These are phyloP conservation scores for Protostelium mycophagum DNA, from an alignment of 78 protist genomes.

Conservation along the genomic window DNA sequence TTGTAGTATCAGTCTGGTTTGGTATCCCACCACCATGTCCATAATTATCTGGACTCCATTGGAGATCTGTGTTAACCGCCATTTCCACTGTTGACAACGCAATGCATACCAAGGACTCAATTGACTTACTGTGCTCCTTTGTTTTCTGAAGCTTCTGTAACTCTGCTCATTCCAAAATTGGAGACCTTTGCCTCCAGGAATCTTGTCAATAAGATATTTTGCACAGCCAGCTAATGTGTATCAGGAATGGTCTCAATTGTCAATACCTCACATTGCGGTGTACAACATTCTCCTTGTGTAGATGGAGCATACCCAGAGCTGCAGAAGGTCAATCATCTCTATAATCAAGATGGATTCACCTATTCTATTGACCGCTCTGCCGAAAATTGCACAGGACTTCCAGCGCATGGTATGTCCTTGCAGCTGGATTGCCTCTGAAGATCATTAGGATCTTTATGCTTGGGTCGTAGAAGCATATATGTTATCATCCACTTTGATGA, in stretches of 20 bases:
- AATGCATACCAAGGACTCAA: too few relatives aligned
- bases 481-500: constrained; percentile 27
- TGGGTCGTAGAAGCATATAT: constrained; percentile 54
- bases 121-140: neutral
- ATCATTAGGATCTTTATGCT: neutral
- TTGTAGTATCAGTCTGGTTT: too few relatives aligned
- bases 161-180: neutral
- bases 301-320: neutral
- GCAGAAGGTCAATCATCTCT: too few relatives aligned
- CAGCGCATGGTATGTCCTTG: neutral
- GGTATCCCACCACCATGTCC: too few relatives aligned
- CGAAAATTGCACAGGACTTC: neutral
- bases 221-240: neutral
- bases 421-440: too few relatives aligned
- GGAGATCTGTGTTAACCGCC: too few relatives aligned
- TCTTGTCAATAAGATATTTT: neutral
- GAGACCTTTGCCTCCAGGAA: neutral
- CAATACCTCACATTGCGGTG: neutral
- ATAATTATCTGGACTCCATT: too few relatives aligned
- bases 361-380: neutral
- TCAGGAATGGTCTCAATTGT: neutral
- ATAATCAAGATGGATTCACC: too few relatives aligned
- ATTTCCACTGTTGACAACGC: too few relatives aligned
- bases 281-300: neutral
- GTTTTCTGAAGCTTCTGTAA: neutral